Percentiles rank a stretch among this genome's conserved stretches.
Conservation (phyloP, 345 rosid species). For the Eutrema japonicum region DNA sequence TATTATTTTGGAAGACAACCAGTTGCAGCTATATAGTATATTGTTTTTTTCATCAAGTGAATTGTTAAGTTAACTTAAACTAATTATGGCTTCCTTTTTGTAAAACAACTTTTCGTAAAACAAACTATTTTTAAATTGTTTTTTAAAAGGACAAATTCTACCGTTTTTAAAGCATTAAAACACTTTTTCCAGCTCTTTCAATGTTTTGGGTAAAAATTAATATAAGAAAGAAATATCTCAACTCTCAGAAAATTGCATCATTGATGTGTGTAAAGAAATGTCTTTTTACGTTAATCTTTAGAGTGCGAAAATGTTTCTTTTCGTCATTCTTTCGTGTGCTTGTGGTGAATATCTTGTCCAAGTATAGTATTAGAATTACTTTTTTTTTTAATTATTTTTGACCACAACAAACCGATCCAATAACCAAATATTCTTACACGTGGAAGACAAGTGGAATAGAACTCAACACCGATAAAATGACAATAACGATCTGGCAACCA, state of each 20-base stretch:
- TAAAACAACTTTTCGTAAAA: neutral
- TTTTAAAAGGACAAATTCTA: neutral
- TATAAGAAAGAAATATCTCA: neutral
- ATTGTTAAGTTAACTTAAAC: neutral
- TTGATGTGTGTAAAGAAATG: neutral
- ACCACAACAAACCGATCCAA: too few relatives aligned
- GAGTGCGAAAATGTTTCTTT: neutral
- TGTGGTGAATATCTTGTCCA: slow-evolving; percentile 13
- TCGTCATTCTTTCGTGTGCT: slow-evolving; percentile 9
- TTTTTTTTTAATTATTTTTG: too few relatives aligned
- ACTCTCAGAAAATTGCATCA: neutral
- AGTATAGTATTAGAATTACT: neutral
- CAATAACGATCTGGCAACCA: too few relatives aligned
- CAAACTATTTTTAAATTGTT: neutral
- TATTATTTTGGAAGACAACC: too few relatives aligned
- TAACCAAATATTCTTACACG: too few relatives aligned
- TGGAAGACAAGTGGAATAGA: too few relatives aligned
- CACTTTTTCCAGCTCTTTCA: neutral
- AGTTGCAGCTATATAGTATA: too few relatives aligned
- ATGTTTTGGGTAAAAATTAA: neutral
- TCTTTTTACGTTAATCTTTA: neutral
- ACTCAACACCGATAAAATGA: too few relatives aligned
- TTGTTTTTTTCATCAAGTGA: neutral
- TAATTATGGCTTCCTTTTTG: neutral
- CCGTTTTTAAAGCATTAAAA: neutral